Base-by-base conservation (phyloP, 1,139 yeast species). In the Debaryomyces psychrophilus region DNA sequence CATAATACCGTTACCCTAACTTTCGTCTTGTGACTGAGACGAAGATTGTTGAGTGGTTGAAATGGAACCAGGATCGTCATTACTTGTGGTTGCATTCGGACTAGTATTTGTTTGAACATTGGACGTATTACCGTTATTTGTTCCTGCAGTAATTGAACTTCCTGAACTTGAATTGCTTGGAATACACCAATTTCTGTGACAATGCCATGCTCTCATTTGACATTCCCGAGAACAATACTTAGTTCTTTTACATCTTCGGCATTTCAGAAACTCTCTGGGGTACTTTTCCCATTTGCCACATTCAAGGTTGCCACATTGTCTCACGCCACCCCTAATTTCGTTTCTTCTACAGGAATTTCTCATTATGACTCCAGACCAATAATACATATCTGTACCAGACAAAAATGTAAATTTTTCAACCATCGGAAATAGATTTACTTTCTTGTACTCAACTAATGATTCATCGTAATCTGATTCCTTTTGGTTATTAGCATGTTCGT, bases 341-440 rank as follows among this genome's bases (percentile, higher is more conserved):
- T 92, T 95, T 60, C 93, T 83, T 48, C 97, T 79, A 64, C 97
- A 92, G 1, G 97, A 89, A 64, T 93, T 93, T 50, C 98, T 78
- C 93, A 93, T 93, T 41, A 92, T 90, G 12, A 92, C 96, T 3
- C 97, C 96, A 3, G 97, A 90, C 99, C 99, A 93, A 67, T 92
- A 90, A 57, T 87, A 87, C 76, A 90, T 83, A 57, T 90, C 97
- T 38, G 85, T 80, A 31, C 80, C 79, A 20, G 82, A 73, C 52
- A 83, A 81, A 45, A 87, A 84, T 0, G 98, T 93, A 64, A 89
- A 92, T 61, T 87, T 85, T 65, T 93, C 99, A 37, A 92, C 97
- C 51, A 93, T 69, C 11, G 96, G 96, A 69, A 93, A 93, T 25
- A 92, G 71, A 61, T 93, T 90, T 29, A 87, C 71, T 44, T 73